Evolutionary conservation across 2,329 filamentous ascomycete species (phyloP).

Genomic region (Sordariomycetes sp.): DNA sequence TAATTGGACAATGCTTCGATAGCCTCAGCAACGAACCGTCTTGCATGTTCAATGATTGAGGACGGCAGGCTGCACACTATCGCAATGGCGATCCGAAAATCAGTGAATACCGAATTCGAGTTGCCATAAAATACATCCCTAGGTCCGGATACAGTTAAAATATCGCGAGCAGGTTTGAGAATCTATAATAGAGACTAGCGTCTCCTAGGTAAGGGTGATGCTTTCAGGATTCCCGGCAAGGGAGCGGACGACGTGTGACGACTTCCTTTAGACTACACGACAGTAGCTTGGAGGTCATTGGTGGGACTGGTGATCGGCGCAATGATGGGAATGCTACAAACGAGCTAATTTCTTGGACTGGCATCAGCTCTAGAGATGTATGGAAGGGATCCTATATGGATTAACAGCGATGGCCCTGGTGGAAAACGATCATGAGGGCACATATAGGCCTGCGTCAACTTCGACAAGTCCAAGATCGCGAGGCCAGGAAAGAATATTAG

Average conservation of each 20-base stretch:
- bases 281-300: not conserved
- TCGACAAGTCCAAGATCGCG: no score
- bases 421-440: no score
- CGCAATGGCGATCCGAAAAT: not conserved
- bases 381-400: no score
- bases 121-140: not conserved
- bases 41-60: not conserved
- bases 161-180: not conserved
- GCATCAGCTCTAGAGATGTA: not conserved
- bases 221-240: not conserved
- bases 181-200: not conserved
- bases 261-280: not conserved
- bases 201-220: not conserved
- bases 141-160: not conserved
- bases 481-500: no score
- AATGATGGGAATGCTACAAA: not conserved
- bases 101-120: not conserved
- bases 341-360: not conserved
- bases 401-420: no score
- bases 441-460: no score
- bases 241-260: not conserved
- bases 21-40: not conserved
- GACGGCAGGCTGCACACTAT: not conserved
- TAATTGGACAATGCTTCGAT: conserved; percentile 1
- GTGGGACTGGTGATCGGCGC: not conserved